phyloP scores from a whole-genome alignment of 192 early-diverging fungal genomes.

The Linnemannia exigua region DNA sequence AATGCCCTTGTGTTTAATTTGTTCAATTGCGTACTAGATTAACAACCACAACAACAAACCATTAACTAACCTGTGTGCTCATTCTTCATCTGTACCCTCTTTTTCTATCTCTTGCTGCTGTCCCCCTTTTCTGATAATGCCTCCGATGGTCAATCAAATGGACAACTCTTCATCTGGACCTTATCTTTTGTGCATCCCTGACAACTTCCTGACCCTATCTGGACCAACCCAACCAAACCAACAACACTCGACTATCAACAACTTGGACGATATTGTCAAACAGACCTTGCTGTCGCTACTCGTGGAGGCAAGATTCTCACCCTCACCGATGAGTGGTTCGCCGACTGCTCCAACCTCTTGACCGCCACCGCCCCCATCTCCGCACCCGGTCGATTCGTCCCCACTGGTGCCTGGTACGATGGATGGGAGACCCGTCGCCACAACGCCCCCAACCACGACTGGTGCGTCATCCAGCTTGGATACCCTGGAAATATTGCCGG shows the following conservation, averaged over 20 bases:
- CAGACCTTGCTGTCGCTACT: conserved; percentile 83
- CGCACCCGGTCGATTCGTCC: conserved; percentile 68
- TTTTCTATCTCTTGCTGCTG: not conserved
- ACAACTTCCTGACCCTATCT: not conserved
- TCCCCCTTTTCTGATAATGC: not conserved
- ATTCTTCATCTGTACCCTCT: not conserved
- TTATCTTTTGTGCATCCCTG: not conserved
- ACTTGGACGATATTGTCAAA: too few species aligned
- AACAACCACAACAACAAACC: not conserved
- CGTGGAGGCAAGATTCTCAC: conserved; percentile 83
- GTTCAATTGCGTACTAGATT: not conserved
- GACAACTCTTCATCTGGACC: conserved; percentile 5
- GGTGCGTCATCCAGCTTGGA: conserved; percentile 86
- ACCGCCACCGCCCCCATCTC: conserved; percentile 78
- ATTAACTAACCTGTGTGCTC: not conserved
- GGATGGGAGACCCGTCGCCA: conserved; percentile 97
- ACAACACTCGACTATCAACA: not conserved
- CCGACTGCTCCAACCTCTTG: conserved; percentile 84
- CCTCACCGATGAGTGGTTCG: conserved; percentile 95
- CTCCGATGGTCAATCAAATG: not conserved
- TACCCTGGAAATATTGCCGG: conserved; percentile 85
- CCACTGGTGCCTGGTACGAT: conserved; percentile 84
- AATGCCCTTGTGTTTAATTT: not conserved
- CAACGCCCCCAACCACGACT: conserved; percentile 87
- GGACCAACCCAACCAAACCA: not conserved